Percentiles rank a stretch among this genome's conserved stretches.
Conservation (phyloP, 2,329 filamentous ascomycete genomes). For the Bimuria novae-zelandiae region DNA sequence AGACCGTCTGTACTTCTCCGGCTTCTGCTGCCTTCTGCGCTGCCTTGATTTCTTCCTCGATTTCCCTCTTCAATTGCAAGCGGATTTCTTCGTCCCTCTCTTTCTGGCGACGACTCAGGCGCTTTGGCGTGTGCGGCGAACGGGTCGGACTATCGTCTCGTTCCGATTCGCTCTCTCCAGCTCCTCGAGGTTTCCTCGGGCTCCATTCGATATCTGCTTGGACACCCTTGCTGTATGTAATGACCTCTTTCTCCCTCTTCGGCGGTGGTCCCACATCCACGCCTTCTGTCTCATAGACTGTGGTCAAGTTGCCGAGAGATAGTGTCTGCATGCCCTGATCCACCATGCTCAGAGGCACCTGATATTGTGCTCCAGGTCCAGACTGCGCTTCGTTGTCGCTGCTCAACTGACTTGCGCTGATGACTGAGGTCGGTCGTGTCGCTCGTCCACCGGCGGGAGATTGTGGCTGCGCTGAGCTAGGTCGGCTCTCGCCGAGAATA, state of each 20-base stretch:
- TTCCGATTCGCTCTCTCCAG: constrained; percentile 60
- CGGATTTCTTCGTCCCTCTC: constrained; percentile 89
- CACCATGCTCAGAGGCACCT: constrained; percentile 34
- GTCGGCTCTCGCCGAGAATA: constrained; percentile 78
- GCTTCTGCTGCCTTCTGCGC: constrained; percentile 55
- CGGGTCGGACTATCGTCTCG: constrained; percentile 65
- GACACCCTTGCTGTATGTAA: constrained; percentile 96
- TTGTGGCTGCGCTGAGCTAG: constrained; percentile 66
- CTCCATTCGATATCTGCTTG: constrained; percentile 83
- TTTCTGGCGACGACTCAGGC: constrained; percentile 76
- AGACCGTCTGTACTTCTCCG: constrained; percentile 50
- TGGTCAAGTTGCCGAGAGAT: constrained; percentile 72
- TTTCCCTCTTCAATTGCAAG: constrained; percentile 80
- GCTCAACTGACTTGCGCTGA: constrained; percentile 81
- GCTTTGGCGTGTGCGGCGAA: constrained; percentile 65
- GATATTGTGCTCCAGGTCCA: constrained; percentile 35
- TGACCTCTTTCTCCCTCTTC: constrained; percentile 69
- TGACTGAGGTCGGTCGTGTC: constrained; percentile 83
- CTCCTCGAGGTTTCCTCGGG: constrained; percentile 56
- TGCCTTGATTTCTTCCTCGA: constrained; percentile 87
- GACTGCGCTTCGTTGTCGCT: constrained; percentile 61
- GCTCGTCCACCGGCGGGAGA: constrained; percentile 54
- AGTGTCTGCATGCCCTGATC: constrained; percentile 67
- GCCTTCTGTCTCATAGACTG: constrained; percentile 79
- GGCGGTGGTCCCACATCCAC: constrained; percentile 71